Base-by-base conservation (phyloP, 805 yeast genomes). In the Pichia nakasei region DNA sequence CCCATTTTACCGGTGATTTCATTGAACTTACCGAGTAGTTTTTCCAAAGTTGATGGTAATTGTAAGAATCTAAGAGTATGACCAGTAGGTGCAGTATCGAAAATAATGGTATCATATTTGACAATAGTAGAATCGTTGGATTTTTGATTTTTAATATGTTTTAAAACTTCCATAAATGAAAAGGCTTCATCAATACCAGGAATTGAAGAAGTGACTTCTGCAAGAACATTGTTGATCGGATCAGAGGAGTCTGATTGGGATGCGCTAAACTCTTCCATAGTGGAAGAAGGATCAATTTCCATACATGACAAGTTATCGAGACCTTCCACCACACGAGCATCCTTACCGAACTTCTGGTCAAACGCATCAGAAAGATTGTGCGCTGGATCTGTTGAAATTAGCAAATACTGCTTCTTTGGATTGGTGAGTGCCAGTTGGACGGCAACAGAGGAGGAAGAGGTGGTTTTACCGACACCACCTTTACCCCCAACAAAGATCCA, bases 81-180 rank as follows among this genome's bases (percentile, higher is more conserved):
- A 32, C 99, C 99, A 0, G 99, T 93, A 55, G 99, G 99, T 0
- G 99, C 98, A n/a, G 99, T 93, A 64, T 93, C 99, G 58, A 93
- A 93, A 52, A 93, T 87, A 52, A 93, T 89, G 9, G 95, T 87
- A 53, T 85, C 87, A 61, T 84, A 93, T 38, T 72, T 72, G 48
- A 74, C 67, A 8, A 59, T 52, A 32, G 54, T 53, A 7, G 57
- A 46, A 46, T 58, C 60, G 20, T 59, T 63, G 7, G 50, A 48
- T 37, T 61, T 56, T 66, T 85, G 93, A 52, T 76, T 79, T 66
- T 88, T 89, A 65, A 93, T 89, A 60, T 93, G 97, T 63, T 93
- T 93, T 74, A 93, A 77, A 29, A 93, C 97, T 67, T 93, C 98
- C 83, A 95, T 93, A 60, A 93, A 93, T 15, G 97, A 87, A 56